Conservation (phyloP, 2,329 filamentous ascomycete species). For the Tolypocladium album region DNA sequence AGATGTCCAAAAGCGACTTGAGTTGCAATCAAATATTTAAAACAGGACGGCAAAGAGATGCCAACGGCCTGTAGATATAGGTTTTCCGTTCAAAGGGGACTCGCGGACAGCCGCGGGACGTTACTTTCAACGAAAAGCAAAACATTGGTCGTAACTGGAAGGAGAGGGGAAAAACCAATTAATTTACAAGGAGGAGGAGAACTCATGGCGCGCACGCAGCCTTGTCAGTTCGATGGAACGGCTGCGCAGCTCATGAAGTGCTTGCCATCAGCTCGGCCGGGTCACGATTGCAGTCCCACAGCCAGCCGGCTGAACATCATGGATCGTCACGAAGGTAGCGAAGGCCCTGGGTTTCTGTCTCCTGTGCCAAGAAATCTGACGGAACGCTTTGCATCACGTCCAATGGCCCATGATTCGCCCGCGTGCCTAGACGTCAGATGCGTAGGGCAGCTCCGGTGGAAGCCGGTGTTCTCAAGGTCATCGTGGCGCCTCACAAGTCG, state of each 20-base stretch:
- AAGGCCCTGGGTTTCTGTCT: not conserved
- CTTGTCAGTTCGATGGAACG: not conserved
- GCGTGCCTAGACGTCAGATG: not conserved
- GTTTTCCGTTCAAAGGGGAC: not conserved
- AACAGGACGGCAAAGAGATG: not conserved
- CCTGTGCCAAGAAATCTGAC: not conserved
- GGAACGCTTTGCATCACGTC: not conserved
- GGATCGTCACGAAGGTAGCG: slow-evolving; percentile 1
- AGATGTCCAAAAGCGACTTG: not conserved
- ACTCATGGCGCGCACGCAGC: not conserved
- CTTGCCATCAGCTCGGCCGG: not conserved
- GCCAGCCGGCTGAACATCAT: slow-evolving; percentile 4
- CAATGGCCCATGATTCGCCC: not conserved
- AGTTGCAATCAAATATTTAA: not conserved
- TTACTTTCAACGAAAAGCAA: not conserved
- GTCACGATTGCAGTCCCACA: not conserved
- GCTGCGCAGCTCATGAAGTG: not conserved
- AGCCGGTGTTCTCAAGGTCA: not conserved
- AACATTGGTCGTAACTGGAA: not conserved
- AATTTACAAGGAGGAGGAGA: not conserved
- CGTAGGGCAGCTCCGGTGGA: not conserved
- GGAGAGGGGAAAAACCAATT: not conserved
- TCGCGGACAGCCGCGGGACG: not conserved
- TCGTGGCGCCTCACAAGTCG: not conserved
- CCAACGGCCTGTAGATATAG: not conserved